phyloP scores from a whole-genome alignment of 306 rosid species.

The Trifolium repens region DNA sequence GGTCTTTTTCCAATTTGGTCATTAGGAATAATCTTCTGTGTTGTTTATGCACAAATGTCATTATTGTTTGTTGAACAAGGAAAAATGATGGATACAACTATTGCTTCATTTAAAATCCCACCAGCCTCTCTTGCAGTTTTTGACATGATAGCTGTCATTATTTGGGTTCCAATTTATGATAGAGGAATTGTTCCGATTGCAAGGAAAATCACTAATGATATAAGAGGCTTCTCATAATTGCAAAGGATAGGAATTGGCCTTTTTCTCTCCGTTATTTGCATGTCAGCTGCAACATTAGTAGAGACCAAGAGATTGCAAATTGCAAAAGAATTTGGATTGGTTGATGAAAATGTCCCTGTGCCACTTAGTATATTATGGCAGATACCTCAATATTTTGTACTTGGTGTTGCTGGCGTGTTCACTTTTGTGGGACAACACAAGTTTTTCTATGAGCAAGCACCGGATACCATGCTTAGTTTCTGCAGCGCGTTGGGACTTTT shows the following conservation, averaged over 20 bases:
- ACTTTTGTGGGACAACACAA: constrained; percentile 81
- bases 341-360: constrained; percentile 56
- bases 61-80: constrained; percentile 88
- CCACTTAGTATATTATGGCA: constrained; percentile 83
- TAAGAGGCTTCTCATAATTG: constrained; percentile 75
- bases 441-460: constrained; percentile 88
- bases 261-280: constrained; percentile 72
- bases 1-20: constrained; percentile 96
- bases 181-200: constrained; percentile 69
- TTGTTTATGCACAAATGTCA: constrained; percentile 88
- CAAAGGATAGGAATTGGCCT: constrained; percentile 93
- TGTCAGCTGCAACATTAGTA: constrained; percentile 78
- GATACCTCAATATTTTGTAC: constrained; percentile 80
- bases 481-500: constrained; percentile 81
- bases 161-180: constrained; percentile 82
- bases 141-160: constrained; percentile 66
- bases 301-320: constrained; percentile 63
- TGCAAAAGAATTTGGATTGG: constrained; percentile 63
- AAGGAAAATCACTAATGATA: constrained; percentile 70
- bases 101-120: constrained; percentile 75
- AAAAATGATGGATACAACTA: constrained; percentile 64
- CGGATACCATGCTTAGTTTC: constrained; percentile 79
- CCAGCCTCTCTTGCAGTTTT: constrained; percentile 80
- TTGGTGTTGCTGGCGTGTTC: constrained; percentile 81
- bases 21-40: constrained; percentile 73